Conservation (phyloP, 768 basidiomycete genomes). For the Boletus reticulatus region DNA sequence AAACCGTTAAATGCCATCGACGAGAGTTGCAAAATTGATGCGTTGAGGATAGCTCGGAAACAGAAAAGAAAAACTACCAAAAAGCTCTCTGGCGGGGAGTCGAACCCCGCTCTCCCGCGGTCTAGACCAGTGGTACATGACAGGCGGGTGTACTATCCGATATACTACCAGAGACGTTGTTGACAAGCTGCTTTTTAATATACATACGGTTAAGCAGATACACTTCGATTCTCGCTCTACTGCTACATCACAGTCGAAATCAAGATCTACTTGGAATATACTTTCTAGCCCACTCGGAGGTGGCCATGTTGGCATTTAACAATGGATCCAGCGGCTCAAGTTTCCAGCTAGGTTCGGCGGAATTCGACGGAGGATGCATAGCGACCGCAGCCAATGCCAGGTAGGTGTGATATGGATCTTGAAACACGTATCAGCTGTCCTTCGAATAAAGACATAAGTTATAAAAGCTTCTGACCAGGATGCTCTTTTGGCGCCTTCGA, state of each 20-base stretch:
- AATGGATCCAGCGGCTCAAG: constrained; percentile 63
- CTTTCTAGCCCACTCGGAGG: constrained; percentile 62
- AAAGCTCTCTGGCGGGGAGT: constrained; percentile 45
- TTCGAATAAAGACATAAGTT: background rate
- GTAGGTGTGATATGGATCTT: constrained; percentile 96
- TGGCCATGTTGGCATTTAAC: constrained; percentile 67
- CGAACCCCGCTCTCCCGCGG: constrained; percentile 45
- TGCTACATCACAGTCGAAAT: background rate
- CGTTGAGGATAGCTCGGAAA: background rate
- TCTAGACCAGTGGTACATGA: constrained; percentile 22
- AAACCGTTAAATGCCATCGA: constrained; percentile 47
- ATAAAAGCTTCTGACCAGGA: constrained; percentile 53
- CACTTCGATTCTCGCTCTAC: no score
- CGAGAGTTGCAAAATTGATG: background rate
- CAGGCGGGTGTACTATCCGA: constrained; percentile 53
- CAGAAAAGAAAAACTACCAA: background rate
- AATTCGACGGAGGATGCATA: constrained; percentile 50
- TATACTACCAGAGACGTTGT: constrained; percentile 43
- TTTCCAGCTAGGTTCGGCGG: constrained; percentile 45
- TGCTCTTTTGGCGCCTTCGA: constrained; percentile 77
- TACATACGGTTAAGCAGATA: background rate
- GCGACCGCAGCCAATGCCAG: constrained; percentile 80
- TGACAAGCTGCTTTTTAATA: fast-evolving
- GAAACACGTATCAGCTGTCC: constrained; percentile 10
- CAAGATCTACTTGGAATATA: constrained; percentile 44